Base-by-base conservation (phyloP, 2,329 filamentous ascomycete genomes). In the Fusarium pilosicola region DNA sequence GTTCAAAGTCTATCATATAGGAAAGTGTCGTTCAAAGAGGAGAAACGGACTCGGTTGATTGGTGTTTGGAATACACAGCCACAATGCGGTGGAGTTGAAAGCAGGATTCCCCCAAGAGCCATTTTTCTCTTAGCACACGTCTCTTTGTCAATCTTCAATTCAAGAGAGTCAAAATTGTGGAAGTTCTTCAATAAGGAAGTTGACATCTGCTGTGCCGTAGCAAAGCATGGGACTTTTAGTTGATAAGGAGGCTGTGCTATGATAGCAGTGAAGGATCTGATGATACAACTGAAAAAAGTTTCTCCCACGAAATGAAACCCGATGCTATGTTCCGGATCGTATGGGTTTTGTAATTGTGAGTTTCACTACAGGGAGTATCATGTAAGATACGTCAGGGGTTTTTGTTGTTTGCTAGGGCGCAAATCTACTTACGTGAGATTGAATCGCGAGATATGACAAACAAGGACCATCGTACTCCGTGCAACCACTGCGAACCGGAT, bases 11-110 rank as follows among this genome's bases (percentile, higher is more conserved):
- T 44, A 28, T 55, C 41, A 28, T 42, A 22, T 18, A 18, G 45
- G 36, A 52, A 44, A 46, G 17, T 44, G 28, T 56, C 34, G 22
- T 30, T 28, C 28, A 18, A 44, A 48, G 39, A 52, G 49, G 42
- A 62, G 46, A 66, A 36, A 39, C 32, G 39, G 60, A n/a, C n/a
- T 18, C 44, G 48, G 18, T 36, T 44, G 41, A 60, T 68, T 73
- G 54, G 71, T 41, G 32, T 38, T 66, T 36, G n/a, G n/a, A 39
- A 49, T 52, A 74, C 71, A 74, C 62, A 73, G 71, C 71, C 71
- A 68, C 66, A 22, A 34, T 63, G 12, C 20, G 22, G 70, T 71
- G 70, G 70, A 74, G 70, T 73, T 55, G 46, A 22, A 36, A 51
- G 48, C 38, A 44, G 41, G 42, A 65, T 34, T 44, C 24, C 39